A percentile compares a stretch with the other conserved stretches of the same genome.
These are phyloP conservation scores for Aspergillus sp. DNA, from an alignment of 2,329 filamentous ascomycete species.

Conservation along the genomic window DNA sequence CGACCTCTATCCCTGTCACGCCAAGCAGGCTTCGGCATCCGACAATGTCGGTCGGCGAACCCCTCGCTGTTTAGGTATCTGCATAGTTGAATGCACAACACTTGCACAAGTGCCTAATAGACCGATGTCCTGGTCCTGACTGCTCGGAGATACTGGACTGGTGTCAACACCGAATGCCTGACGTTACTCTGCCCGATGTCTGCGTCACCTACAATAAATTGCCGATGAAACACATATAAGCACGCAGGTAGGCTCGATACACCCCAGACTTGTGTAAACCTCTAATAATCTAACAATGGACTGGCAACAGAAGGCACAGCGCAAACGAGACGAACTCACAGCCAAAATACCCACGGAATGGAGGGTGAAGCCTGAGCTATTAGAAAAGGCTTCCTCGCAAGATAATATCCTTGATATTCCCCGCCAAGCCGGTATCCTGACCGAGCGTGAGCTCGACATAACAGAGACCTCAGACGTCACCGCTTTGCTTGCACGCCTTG, in stretches of 20 bases:
- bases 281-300: not conserved
- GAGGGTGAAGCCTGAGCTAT: not conserved
- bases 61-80: no score
- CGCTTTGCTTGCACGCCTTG: conserved; percentile 28
- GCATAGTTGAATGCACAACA: no score
- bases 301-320: conserved; percentile 12
- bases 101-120: not conserved
- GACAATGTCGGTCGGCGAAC: not conserved
- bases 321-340: conserved; percentile 9
- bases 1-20: no score
- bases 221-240: not conserved
- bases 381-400: not conserved
- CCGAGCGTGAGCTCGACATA: conserved; percentile 48
- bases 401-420: conserved; percentile 11
- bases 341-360: conserved; percentile 12
- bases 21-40: not conserved
- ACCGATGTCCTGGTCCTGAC: not conserved
- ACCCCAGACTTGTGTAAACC: not conserved
- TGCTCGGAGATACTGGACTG: not conserved
- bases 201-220: not conserved
- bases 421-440: conserved; percentile 43
- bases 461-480: conserved; percentile 45
- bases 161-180: not conserved
- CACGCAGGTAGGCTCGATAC: not conserved
- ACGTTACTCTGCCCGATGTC: not conserved